These are phyloP conservation scores for Colletotrichum tropicicola DNA, from an alignment of 2,329 filamentous ascomycete species.

Conservation along the genomic window DNA sequence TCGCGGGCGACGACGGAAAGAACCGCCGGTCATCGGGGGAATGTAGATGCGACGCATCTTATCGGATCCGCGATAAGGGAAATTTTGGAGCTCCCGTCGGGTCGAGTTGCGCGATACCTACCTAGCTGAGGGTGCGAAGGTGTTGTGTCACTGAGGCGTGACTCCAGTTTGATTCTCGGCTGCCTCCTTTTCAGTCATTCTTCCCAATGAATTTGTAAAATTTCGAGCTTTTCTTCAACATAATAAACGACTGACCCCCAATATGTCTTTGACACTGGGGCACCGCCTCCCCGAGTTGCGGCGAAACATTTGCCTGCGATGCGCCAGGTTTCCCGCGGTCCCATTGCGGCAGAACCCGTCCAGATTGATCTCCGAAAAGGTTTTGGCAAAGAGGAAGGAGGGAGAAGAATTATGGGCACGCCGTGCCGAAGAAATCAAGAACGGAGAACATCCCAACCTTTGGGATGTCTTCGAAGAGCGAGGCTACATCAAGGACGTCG, in stretches of 20 bases:
- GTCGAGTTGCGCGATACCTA: not conserved
- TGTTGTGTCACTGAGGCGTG: not conserved
- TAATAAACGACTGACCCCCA: not conserved
- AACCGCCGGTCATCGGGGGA: not conserved
- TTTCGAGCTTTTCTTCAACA: not conserved
- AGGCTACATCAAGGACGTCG: slow-evolving; percentile 77
- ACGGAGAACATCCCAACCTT: slow-evolving; percentile 60
- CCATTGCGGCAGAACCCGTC: slow-evolving; percentile 34
- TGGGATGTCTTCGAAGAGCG: slow-evolving; percentile 75
- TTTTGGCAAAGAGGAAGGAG: slow-evolving; percentile 51
- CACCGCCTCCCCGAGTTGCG: slow-evolving; percentile 20
- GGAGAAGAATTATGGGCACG: slow-evolving; percentile 58
- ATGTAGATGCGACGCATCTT: slow-evolving; percentile 6
- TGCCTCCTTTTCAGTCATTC: not conserved
- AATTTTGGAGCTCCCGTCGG: slow-evolving; percentile 26
- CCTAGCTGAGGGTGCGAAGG: not conserved
- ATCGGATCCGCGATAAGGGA: slow-evolving; percentile 24
- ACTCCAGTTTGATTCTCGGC: too few species aligned
- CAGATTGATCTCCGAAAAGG: slow-evolving; percentile 51
- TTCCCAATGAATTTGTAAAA: slow-evolving; percentile 1
- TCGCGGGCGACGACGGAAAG: slow-evolving; percentile 1
- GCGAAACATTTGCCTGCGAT: slow-evolving; percentile 24
- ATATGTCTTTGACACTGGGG: slow-evolving; percentile 26
- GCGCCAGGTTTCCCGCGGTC: slow-evolving; percentile 11
- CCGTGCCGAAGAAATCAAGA: slow-evolving; percentile 55